These are phyloP conservation scores for Aspergillus affinis DNA, from an alignment of 495 filamentous ascomycete genomes.

Conservation along the genomic window DNA sequence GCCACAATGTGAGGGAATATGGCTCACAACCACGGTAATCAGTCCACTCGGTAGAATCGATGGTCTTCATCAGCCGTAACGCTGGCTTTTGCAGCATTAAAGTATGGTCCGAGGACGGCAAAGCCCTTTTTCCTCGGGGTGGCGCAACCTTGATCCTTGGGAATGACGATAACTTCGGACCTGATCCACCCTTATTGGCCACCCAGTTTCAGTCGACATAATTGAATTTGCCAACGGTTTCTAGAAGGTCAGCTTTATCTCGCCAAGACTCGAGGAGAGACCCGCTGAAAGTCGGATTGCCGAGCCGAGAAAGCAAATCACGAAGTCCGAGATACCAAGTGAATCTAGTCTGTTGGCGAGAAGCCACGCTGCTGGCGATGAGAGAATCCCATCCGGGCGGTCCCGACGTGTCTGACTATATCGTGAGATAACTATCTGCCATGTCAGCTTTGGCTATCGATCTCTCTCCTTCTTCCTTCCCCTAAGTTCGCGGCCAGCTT, in stretches of 20 bases:
- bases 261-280: background rate
- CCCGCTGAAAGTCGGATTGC: background rate
- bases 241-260: background rate
- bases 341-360: background rate
- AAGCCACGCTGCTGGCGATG: background rate
- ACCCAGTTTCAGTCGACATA: background rate
- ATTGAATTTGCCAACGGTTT: background rate
- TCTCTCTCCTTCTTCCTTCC: background rate
- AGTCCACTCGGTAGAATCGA: background rate
- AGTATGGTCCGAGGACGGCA: background rate
- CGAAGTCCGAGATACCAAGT: background rate
- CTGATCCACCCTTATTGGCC: background rate
- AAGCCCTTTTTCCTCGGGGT: background rate
- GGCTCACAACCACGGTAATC: background rate
- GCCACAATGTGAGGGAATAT: background rate
- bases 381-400: background rate
- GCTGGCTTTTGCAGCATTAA: background rate
- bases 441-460: background rate
- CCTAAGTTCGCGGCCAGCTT: background rate
- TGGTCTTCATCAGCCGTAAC: background rate
- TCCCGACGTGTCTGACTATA: background rate
- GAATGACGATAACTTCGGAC: background rate
- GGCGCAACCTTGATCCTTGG: background rate
- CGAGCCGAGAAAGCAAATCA: background rate
- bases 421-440: background rate